A percentile compares a stretch with the other conserved stretches of the same genome.
Conservation (phyloP, 257 asterid species). For the Nicotiana undulata region DNA sequence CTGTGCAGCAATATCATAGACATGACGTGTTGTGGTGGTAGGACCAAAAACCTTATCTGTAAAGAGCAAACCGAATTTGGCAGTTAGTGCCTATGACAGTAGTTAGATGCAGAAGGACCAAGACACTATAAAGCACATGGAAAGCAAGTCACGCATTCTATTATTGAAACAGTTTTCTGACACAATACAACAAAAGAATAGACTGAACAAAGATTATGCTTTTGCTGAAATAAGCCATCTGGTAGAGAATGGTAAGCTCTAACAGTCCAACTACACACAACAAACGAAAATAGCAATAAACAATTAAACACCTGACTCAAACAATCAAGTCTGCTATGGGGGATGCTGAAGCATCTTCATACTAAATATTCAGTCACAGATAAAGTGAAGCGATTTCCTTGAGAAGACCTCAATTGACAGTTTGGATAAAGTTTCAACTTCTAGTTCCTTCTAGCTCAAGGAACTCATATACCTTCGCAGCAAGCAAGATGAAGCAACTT, state of each 20-base stretch:
- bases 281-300: not conserved
- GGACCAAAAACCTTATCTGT: constrained; percentile 99
- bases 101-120: constrained; percentile 5
- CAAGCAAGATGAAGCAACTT: not conserved
- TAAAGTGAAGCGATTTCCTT: not conserved
- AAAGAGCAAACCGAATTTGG: constrained; percentile 10
- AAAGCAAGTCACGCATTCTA: not conserved
- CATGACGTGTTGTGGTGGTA: constrained; percentile 96
- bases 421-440: not conserved
- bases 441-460: not conserved
- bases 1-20: constrained; percentile 93
- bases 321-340: not conserved
- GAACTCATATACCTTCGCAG: not conserved
- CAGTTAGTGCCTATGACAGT: not conserved
- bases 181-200: not conserved
- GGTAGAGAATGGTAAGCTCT: not conserved
- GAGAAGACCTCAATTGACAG: not conserved
- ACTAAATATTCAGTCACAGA: not conserved
- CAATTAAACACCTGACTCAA: not conserved
- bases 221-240: not conserved
- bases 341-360: not conserved
- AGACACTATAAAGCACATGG: not conserved
- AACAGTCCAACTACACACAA: not conserved
- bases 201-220: not conserved
- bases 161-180: not conserved